Base-by-base conservation (phyloP, 768 basidiomycete genomes). In the Strobilomyces echinocephalus region DNA sequence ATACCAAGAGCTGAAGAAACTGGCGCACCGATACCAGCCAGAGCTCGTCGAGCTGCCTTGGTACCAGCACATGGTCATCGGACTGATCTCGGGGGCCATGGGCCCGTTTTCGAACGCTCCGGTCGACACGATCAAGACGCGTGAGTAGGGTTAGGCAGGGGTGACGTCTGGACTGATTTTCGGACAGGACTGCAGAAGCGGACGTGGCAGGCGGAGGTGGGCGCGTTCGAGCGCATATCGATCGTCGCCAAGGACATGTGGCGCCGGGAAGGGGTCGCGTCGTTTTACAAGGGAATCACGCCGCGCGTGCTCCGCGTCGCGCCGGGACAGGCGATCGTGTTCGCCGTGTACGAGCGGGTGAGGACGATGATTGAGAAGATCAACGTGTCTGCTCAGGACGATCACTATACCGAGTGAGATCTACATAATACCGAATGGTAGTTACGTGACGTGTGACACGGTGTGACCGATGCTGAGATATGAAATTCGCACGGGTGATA, bases 281-380 rank as follows among this genome's bases (percentile, higher is more conserved):
- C 95, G 49, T 98, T 99, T 73, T 98, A 98, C 76, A 98, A 97
- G 75, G 97, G 97, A 18, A 97, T 99, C 68, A 97, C 95, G 0
- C 97, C 97, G 34, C 81, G 97, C 20, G 94, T 99, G 34, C 75
- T 97, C 63, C 84, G 97, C 50, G 97, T 99, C 42, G 97, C 97
- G 2, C 97, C 97, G 8, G 97, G 95, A 1, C 91, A 92, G 69
- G 95, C 95, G 2, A 90, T 98, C 60, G 95, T 97, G 34, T 98
- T 98, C 65, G 91, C 95, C 12, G 95, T 99, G 26, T 97, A 97
- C 64, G 95, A 99, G 74, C 78, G 88, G 46, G 87, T 97, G 56
- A 84, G 88, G 69, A 72, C 66, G 62, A 52, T 79, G 36, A 87
- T 95, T 52, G 94, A 95, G 77, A 74, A 69, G 50, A 75, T 91